Conservation (phyloP, 352 stramenopile genomes). For the Bremia lactucae region DNA sequence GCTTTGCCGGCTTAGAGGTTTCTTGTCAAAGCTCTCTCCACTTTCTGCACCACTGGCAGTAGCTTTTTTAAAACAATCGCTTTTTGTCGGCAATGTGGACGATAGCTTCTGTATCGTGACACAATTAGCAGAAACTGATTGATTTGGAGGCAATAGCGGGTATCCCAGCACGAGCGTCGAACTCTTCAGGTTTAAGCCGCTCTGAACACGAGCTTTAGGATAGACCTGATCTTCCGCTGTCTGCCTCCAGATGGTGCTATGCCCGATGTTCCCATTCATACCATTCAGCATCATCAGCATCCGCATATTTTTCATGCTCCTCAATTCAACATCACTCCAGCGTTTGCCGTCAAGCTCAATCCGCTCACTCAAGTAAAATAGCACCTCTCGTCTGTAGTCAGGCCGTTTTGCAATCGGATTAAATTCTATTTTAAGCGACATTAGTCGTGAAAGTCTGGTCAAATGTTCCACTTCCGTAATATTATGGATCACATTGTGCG, state of each 20-base stretch:
- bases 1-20: neutral
- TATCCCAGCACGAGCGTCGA: conserved; percentile 37
- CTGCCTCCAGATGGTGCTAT: conserved; percentile 16
- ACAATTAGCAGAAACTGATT: conserved; percentile 21
- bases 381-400: conserved; percentile 69
- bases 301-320: conserved; percentile 61
- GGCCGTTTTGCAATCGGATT: conserved; percentile 62
- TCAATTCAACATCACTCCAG: conserved; percentile 52
- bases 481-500: conserved; percentile 45
- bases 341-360: conserved; percentile 51
- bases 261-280: neutral
- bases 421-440: conserved; percentile 44
- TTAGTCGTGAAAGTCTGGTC: conserved; percentile 26
- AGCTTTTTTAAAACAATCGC: conserved; percentile 1
- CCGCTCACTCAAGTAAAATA: conserved; percentile 63
- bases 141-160: conserved; percentile 16
- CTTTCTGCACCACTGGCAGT: neutral
- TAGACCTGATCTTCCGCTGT: conserved; percentile 11
- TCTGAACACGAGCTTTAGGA: conserved; percentile 13
- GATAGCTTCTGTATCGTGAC: conserved; percentile 37
- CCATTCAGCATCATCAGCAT: conserved; percentile 23
- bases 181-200: conserved; percentile 13
- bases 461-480: conserved; percentile 53
- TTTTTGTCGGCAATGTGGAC: conserved; percentile 22
- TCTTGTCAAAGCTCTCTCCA: neutral